Percentiles rank a stretch among this genome's conserved stretches.
Evolutionary conservation across 1,284 basidiomycete species (phyloP).

Genomic region (Ganoderma resinaceum): DNA sequence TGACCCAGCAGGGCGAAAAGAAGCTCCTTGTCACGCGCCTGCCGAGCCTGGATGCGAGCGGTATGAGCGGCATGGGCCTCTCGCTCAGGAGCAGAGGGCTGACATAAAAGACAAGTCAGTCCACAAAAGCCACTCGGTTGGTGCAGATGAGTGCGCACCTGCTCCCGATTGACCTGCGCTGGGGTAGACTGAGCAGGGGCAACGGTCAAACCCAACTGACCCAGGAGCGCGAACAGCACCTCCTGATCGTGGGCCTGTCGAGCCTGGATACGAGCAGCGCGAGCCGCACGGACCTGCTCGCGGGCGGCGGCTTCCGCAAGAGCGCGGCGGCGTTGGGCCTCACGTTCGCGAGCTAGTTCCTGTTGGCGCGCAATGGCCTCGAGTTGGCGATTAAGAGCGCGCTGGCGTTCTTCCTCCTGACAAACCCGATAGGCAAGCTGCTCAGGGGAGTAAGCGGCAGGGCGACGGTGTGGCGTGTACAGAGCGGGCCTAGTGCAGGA

Average conservation of each 20-base stretch:
- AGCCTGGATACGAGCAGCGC: not conserved
- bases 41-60: constrained; percentile 5
- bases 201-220: constrained; percentile 8
- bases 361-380: constrained; percentile 1
- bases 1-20: constrained; percentile 16
- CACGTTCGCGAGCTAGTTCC: constrained; percentile 26
- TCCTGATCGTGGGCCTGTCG: constrained; percentile 17
- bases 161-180: not conserved
- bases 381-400: not conserved
- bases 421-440: constrained; percentile 16
- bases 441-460: constrained; percentile 1
- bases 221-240: constrained; percentile 15
- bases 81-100: not conserved
- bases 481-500: not conserved
- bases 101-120: not conserved
- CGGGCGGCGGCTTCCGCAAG: constrained; percentile 22
- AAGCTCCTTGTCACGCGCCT: constrained; percentile 14
- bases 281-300: constrained; percentile 13
- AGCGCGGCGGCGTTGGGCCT: constrained; percentile 21
- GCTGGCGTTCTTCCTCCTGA: constrained; percentile 26
- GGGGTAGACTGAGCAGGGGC: not conserved
- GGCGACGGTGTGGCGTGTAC: not conserved
- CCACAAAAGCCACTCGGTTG: too few species aligned
- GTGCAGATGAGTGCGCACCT: constrained; percentile 14
- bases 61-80: constrained; percentile 10